Conservation (phyloP, 179 eudicot genomes). For the Heliamphora pulchella region DNA sequence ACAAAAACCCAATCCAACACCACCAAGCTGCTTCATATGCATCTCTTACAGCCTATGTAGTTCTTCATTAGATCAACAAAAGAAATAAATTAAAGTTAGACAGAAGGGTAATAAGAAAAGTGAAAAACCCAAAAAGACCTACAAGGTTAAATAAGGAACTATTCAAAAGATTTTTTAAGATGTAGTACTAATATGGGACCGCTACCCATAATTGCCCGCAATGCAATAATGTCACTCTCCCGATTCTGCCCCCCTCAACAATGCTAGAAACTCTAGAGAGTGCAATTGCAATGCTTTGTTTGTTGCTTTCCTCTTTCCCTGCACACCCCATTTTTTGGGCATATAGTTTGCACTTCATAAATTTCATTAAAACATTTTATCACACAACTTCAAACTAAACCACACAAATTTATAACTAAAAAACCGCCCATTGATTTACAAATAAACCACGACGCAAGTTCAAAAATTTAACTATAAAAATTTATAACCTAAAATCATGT, state of each 20-base stretch:
- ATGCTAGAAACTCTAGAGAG: slow-evolving; percentile 51
- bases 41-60: slow-evolving; percentile 52
- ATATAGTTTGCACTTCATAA: too few species aligned
- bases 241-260: slow-evolving; percentile 32
- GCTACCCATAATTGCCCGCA: slow-evolving; percentile 90
- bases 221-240: slow-evolving; percentile 65
- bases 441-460: too few species aligned
- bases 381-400: too few species aligned
- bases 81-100: not conserved
- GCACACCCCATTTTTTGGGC: too few species aligned
- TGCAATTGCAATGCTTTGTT: slow-evolving; percentile 52
- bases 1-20: not conserved
- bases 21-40: slow-evolving; percentile 46
- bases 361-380: too few species aligned
- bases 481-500: too few species aligned
- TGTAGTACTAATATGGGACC: slow-evolving; percentile 36
- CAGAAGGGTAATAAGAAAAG: slow-evolving; percentile 1
- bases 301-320: not conserved
- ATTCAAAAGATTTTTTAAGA: not conserved
- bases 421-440: too few species aligned
- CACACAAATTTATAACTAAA: too few species aligned
- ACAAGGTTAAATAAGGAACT: slow-evolving; percentile 10
- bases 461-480: too few species aligned
- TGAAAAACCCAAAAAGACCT: not conserved
- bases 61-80: slow-evolving; percentile 15